Evolutionary conservation across 345 rosid genomes (phyloP).

Genomic region (Lumnitzera racemosa): DNA sequence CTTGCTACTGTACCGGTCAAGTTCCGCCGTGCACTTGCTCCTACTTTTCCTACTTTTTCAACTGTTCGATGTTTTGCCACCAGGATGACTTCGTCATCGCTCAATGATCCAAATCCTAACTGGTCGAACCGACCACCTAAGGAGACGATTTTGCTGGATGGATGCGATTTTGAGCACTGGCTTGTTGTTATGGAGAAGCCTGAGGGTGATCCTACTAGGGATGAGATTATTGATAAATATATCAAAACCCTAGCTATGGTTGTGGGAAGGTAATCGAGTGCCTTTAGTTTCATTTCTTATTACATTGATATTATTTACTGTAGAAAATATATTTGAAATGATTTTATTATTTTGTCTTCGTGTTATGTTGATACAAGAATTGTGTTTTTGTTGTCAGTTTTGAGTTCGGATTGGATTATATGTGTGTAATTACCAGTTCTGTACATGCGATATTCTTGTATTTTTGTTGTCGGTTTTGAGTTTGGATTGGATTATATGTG

Average conservation of each 20-base stretch:
- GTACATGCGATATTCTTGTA: background rate
- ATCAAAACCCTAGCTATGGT: conserved; percentile 64
- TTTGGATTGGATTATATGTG: background rate
- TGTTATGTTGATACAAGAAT: too few species aligned
- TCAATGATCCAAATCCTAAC: conserved; percentile 67
- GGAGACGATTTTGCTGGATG: conserved; percentile 86
- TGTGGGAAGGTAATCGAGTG: conserved; percentile 54
- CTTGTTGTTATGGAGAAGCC: conserved; percentile 77
- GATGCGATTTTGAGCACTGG: conserved; percentile 96
- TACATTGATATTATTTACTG: background rate
- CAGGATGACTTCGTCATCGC: conserved; percentile 50
- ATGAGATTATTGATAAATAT: conserved; percentile 71
- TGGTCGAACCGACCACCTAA: conserved; percentile 92
- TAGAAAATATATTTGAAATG: background rate
- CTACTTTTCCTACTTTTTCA: conserved; percentile 3
- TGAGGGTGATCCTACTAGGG: conserved; percentile 61
- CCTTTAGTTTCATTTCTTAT: background rate
- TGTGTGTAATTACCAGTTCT: background rate
- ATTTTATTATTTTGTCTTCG: background rate
- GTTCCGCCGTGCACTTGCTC: conserved; percentile 12
- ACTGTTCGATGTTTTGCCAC: conserved; percentile 32
- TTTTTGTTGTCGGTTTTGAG: background rate
- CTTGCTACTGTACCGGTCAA: conserved; percentile 8
- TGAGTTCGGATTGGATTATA: background rate
- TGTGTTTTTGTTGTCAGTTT: background rate